Evolutionary conservation across 2,329 filamentous ascomycete genomes (phyloP), one percentile per base, ranked within the genome.

Genomic region (Trichoderma brevicompactum): DNA sequence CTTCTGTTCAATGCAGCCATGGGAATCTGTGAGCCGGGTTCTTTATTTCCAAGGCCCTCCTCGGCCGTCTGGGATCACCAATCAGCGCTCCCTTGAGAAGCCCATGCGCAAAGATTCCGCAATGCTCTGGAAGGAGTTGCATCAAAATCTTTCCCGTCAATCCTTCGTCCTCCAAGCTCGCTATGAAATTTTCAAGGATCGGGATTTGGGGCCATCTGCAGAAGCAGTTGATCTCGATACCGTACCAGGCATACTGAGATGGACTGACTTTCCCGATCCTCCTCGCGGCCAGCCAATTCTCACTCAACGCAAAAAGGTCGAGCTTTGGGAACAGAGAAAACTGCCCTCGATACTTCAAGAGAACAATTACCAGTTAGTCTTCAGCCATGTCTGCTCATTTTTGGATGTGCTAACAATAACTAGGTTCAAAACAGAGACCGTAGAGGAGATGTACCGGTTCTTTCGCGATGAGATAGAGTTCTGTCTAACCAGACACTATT

Each of bases 201-300:
- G 74, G 4, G 80, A 85, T 66, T 81, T 87, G 70, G 80, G 80
- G 19, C 73, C 73, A 2, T 67, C 70, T 10, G 72, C 72, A 1
- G 67, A 73, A 0, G 66, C 74, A 2, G 70, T 73, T 64, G 78
- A 82, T 44, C 77, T 83, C 46, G 80, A 84, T 66, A 70, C 75
- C 6, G 72, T 75, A 0, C 76, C 77, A 0, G 85, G 84, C 17
- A 80, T 82, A 3, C 72, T 89, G 65, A 78, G 82, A 50, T 89
- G 85, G 85, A 82, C 79, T 6, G 87, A 89, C 68, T 79, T 88
- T 50, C 87, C 87, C 1, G 87, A 89, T 67, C 85, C 86, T 15
- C 77, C 81, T 1, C 78, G 78, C 28, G 78, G 78, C 12, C 77
- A 79, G n/a, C 79, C 82, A 10, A 40, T 77, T 55, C 73, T 86